A percentile compares a stretch with the other conserved stretches of the same genome.
phyloP scores from a whole-genome alignment of 495 filamentous ascomycete genomes.

The Aspergillus sclerotiicarbonarius region DNA sequence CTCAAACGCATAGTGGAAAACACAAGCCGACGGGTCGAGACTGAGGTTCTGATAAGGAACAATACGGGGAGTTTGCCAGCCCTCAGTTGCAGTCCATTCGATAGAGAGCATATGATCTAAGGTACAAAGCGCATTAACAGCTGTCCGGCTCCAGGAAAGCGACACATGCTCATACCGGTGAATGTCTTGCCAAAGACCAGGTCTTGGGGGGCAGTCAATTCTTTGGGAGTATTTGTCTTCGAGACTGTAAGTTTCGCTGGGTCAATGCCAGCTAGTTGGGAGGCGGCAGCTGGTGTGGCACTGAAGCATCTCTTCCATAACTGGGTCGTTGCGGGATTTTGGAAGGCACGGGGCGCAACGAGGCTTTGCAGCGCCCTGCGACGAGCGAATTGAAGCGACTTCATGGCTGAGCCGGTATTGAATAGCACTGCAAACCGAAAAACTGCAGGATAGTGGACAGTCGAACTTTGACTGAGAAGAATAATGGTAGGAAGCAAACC shows the following conservation, averaged over 20 bases:
- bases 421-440: neutral
- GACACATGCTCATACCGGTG: slow-evolving; percentile 57
- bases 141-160: neutral
- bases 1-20: slow-evolving; percentile 97
- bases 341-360: slow-evolving; percentile 26
- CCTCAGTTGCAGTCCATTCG: slow-evolving; percentile 82
- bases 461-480: slow-evolving; percentile 1
- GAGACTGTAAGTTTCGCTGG: slow-evolving; percentile 70
- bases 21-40: slow-evolving; percentile 92
- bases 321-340: slow-evolving; percentile 26
- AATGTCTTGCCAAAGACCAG: slow-evolving; percentile 87
- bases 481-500: slow-evolving; percentile 8
- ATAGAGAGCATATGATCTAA: slow-evolving; percentile 94
- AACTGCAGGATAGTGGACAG: neutral
- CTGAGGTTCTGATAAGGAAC: slow-evolving; percentile 94
- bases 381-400: slow-evolving; percentile 42
- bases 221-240: slow-evolving; percentile 73
- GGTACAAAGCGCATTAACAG: slow-evolving; percentile 19
- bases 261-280: slow-evolving; percentile 64
- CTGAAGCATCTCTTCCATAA: slow-evolving; percentile 55
- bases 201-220: slow-evolving; percentile 67
- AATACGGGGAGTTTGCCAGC: slow-evolving; percentile 80
- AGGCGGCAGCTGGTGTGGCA: slow-evolving; percentile 53
- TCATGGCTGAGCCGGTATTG: slow-evolving; percentile 27
- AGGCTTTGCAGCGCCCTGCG: slow-evolving; percentile 31